Percentiles rank a stretch among this genome's conserved stretches.
Evolutionary conservation across 2,329 filamentous ascomycete genomes (phyloP).

Genomic region (Chrysoporthe deuterocubensis): DNA sequence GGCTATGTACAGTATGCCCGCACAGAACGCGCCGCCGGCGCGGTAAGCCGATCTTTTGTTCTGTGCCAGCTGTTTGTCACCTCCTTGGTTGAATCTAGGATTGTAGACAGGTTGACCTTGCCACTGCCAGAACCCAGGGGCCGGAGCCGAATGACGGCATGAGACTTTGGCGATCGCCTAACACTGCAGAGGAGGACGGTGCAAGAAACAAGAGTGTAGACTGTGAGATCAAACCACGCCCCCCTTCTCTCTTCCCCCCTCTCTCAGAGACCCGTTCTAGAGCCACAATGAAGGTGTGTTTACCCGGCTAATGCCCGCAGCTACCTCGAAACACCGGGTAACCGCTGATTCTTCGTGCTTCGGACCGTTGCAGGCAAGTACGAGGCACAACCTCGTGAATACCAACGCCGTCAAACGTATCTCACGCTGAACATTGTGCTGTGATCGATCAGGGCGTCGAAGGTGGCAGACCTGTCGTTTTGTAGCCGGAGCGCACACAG

Average conservation of each 20-base stretch:
- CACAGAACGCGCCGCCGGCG: conserved; percentile 3
- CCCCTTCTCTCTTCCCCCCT: background rate
- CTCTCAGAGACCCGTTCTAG: conserved; percentile 10
- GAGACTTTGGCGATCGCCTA: conserved; percentile 1
- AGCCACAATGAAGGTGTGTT: background rate
- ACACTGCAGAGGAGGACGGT: conserved; percentile 18
- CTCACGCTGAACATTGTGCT: background rate
- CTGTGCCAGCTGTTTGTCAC: background rate
- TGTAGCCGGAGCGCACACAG: background rate
- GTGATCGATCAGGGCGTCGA: background rate
- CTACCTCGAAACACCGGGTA: background rate
- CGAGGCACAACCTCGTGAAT: background rate
- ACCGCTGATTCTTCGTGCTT: background rate
- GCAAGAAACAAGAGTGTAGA: conserved; percentile 14
- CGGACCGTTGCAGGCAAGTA: background rate
- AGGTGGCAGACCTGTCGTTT: background rate
- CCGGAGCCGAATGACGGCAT: conserved; percentile 10
- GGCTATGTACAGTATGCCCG: background rate
- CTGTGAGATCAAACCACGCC: conserved; percentile 9
- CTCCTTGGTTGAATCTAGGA: background rate
- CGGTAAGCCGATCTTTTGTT: background rate
- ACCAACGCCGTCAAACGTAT: background rate
- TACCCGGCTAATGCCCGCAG: background rate
- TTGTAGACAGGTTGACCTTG: background rate
- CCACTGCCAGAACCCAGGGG: background rate